Evolutionary conservation across 1,284 basidiomycete genomes (phyloP).

Genomic region (Fomitopsis pinicola): DNA sequence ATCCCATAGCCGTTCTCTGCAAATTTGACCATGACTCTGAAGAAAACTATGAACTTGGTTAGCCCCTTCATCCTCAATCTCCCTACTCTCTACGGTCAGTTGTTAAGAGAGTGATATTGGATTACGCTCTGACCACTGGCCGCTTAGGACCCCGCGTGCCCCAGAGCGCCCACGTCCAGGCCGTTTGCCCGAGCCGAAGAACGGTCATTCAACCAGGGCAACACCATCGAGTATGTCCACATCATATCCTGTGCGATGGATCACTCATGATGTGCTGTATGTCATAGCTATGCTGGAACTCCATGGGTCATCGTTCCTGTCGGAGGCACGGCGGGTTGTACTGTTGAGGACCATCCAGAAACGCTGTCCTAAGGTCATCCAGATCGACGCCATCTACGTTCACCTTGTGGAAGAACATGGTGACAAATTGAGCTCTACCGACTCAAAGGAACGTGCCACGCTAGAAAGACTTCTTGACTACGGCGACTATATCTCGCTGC

Average conservation of each 20-base stretch:
- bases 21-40: neutral
- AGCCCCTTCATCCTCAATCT: neutral
- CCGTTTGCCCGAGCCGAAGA: too few relatives aligned
- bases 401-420: conserved; percentile 73
- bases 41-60: neutral
- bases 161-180: too few relatives aligned
- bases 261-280: neutral
- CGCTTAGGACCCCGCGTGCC: too few relatives aligned
- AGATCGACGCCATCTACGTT: conserved; percentile 82
- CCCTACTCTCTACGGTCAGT: neutral
- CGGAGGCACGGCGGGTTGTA: conserved; percentile 64
- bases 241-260: neutral
- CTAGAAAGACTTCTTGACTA: conserved; percentile 83
- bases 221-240: neutral
- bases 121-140: too few relatives aligned
- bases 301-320: conserved; percentile 69
- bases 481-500: conserved; percentile 70
- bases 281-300: conserved; percentile 54
- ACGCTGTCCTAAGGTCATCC: conserved; percentile 48
- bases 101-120: too few relatives aligned
- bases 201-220: neutral
- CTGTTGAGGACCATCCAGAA: conserved; percentile 65
- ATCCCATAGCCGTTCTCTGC: neutral
- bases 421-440: conserved; percentile 45
- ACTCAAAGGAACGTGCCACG: conserved; percentile 46